Base-by-base conservation (phyloP, 179 eudicot genomes). In the Nepenthes alata region DNA sequence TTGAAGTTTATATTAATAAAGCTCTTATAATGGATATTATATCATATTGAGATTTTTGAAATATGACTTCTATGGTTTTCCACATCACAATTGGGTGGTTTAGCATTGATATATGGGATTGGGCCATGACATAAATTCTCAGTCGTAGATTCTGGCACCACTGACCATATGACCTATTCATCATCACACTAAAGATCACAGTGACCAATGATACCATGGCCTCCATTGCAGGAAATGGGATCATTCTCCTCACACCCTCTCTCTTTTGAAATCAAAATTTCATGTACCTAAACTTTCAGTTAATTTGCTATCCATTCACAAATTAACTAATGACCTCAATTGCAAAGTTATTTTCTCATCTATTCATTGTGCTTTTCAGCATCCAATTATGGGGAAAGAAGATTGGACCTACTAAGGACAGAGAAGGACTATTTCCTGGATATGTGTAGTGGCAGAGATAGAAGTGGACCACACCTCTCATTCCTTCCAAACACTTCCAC, bases 351-450 rank as follows among this genome's bases (percentile, higher is more conserved):
- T 35, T 11, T 38, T 67, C 48, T 25, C 0, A 35, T 53, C 35
- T 5, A 11, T 53, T 12, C 47, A 16, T 55, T 59, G 53, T 45
- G 53, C 41, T 2, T 67, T 67, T 67, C 60, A 67, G 35, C 53
- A 67, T 48, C 11, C 10, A 48, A 48, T 3, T 36, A 5, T 25
- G 63, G 11, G 25, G 35, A 38, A 52, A 37, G 64, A 58, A 5
- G 59, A 59, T 67, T 9, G n/a, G 52, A 48, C 12, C 3, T 8
- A 48, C 12, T 25, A 25, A 25, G 25, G 25, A 25, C 1, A 25
- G 25, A 25, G 25, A 25, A 25, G 25, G 25, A 25, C 25, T 25
- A 25, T 25, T 25, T 25, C 25, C 25, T 25, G 1, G 25, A 25
- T 25, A 25, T 25, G 25, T 25, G 25, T 25, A 25, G 25, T 25